Evolutionary conservation across 371 early-diverging fungal species (phyloP).

Genomic region (Umbelopsis sp.): DNA sequence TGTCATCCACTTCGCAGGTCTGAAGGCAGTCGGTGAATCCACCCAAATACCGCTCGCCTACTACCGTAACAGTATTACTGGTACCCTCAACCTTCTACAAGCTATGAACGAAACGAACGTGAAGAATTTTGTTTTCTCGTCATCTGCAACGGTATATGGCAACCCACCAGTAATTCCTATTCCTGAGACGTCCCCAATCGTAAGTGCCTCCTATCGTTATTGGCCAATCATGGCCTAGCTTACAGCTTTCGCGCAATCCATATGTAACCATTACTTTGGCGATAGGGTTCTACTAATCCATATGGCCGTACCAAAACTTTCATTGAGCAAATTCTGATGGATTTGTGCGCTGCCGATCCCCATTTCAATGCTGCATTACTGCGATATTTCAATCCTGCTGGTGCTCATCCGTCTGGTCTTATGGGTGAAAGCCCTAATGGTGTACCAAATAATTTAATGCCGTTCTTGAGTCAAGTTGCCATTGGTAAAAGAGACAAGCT

Average conservation of each 20-base stretch:
- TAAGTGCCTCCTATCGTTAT: conserved; percentile 29
- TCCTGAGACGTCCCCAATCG: conserved; percentile 57
- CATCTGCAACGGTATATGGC: conserved; percentile 80
- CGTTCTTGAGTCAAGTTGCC: conserved; percentile 82
- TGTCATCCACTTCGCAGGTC: conserved; percentile 85
- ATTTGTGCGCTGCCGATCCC: conserved; percentile 64
- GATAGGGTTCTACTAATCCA: conserved; percentile 70
- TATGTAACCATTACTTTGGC: background rate
- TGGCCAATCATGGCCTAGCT: conserved; percentile 21
- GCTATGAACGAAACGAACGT: conserved; percentile 65
- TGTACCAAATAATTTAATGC: conserved; percentile 89
- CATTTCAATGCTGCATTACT: conserved; percentile 77
- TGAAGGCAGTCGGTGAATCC: conserved; percentile 84
- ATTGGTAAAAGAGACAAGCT: conserved; percentile 74
- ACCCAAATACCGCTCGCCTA: conserved; percentile 65
- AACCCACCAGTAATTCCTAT: conserved; percentile 55
- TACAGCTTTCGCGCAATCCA: too few species aligned
- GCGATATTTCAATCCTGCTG: conserved; percentile 91
- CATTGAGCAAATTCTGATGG: conserved; percentile 80
- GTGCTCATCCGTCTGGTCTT: conserved; percentile 84
- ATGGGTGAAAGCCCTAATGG: conserved; percentile 88
- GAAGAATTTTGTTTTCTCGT: conserved; percentile 77
- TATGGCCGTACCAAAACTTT: conserved; percentile 89
- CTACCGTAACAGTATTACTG: conserved; percentile 78
- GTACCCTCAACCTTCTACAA: conserved; percentile 67